Base-by-base conservation (phyloP, 208 protist species). In the Strigomonas galati region DNA sequence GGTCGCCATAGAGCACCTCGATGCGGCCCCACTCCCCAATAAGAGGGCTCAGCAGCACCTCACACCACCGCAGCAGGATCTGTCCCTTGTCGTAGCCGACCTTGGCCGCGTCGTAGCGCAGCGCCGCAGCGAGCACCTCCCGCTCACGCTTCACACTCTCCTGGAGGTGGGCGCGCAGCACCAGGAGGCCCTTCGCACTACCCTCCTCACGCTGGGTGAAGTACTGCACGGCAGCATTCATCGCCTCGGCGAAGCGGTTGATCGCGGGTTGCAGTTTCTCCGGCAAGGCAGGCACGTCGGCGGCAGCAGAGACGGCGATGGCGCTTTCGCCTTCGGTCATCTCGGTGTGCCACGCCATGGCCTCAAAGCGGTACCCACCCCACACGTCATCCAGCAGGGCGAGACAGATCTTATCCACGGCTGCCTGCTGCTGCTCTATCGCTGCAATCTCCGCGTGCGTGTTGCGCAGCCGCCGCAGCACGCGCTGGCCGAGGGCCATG, bases 341-440 rank as follows among this genome's bases (percentile, higher is more conserved):
- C 4, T 9, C 62, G 6, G 59, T 59, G 48, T 76, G 69, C 86
- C 89, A 95, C 17, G 72, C 27, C 24, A 92, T 48, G 15, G 84
- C 89, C 75, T 95, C 89, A 72, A 82, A 75, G 26, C 68, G 76
- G 71, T 87, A 92, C 31, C 85, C 85, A 19, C 61, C 79, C 84
- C 85, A 91, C 44, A 95, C 82, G 43, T 73, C 80, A 46, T 87
- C 66, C 54, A 95, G 72, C 28, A 95, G 64, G 10, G 71, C 70
- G 23, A 67, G 64, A 53, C 78, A 86, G 40, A 91, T n/a, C 9
- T 56, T 32, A 31, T 55, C 28, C n/a, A 89, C 70, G 35, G 79
- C 62, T 17, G 26, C 37, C 15, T 43, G 59, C 21, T 73, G 68
- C 17, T 40, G 44, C 31, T 66, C 72, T 30, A 64, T 54, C 0